Evolutionary conservation across 768 basidiomycete species (phyloP).

Genomic region (Pisolithus sp.): DNA sequence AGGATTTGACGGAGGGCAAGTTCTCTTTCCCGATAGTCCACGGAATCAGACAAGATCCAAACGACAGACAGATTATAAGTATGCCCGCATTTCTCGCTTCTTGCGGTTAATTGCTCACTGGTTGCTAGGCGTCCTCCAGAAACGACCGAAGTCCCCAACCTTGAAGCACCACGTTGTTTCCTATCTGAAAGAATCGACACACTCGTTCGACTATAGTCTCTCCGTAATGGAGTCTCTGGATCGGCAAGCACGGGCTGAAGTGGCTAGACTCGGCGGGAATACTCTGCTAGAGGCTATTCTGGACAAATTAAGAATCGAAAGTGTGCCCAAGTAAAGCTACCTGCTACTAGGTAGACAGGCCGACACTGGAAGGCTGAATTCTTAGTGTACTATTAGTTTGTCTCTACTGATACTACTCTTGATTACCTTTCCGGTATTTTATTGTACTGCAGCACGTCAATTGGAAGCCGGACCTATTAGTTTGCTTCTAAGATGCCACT

Average conservation of each 20-base stretch:
- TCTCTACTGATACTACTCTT: too few species aligned
- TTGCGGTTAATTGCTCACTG: background rate
- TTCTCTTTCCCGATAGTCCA: conserved; percentile 97
- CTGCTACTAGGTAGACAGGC: too few species aligned
- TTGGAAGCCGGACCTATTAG: too few species aligned
- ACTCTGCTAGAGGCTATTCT: conserved; percentile 49
- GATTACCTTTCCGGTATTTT: too few species aligned
- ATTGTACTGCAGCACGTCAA: too few species aligned
- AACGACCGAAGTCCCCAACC: conserved; percentile 74
- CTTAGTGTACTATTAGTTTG: too few species aligned
- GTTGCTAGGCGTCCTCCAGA: conserved; percentile 77
- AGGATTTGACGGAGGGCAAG: conserved; percentile 94
- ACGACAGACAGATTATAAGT: conserved; percentile 83
- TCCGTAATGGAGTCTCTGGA: conserved; percentile 63
- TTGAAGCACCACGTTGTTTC: conserved; percentile 75
- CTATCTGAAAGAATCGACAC: conserved; percentile 70
- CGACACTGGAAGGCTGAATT: too few species aligned
- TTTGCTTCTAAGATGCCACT: too few species aligned
- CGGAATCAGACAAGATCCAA: conserved; percentile 69
- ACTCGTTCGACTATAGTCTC: conserved; percentile 84
- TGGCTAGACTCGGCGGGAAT: conserved; percentile 75
- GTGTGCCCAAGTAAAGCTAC: background rate
- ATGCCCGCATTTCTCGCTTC: conserved; percentile 24
- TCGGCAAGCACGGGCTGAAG: conserved; percentile 59
- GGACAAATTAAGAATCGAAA: conserved; percentile 41